Conservation (phyloP, 2,329 filamentous ascomycete species). For the Trichoderma asperellum region DNA sequence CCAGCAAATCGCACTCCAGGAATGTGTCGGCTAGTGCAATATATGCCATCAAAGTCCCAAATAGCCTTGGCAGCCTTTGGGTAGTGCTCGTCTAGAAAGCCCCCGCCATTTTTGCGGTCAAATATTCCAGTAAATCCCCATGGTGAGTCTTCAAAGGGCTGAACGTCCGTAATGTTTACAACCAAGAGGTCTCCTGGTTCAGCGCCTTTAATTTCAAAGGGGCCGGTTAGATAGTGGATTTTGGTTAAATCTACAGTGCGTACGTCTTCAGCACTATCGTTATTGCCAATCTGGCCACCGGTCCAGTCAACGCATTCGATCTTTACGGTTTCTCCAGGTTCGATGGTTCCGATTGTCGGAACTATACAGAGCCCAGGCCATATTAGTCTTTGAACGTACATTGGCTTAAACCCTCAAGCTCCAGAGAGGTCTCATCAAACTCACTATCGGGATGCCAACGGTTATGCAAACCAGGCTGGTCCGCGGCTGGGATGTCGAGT, state of each 20-base stretch:
- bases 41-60: conserved; percentile 62
- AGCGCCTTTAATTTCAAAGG: conserved; percentile 83
- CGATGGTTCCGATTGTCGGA: conserved; percentile 72
- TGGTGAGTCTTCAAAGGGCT: conserved; percentile 81
- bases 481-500: conserved; percentile 69
- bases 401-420: too few species aligned
- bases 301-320: conserved; percentile 92
- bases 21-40: conserved; percentile 84
- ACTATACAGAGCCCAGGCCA: conserved; percentile 53
- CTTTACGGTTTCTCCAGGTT: conserved; percentile 85
- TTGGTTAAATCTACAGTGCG: conserved; percentile 81
- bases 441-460: conserved; percentile 90
- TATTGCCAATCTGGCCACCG: conserved; percentile 83
- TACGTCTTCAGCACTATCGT: conserved; percentile 87
- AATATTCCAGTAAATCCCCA: conserved; percentile 94
- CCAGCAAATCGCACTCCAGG: conserved; percentile 86
- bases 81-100: conserved; percentile 86
- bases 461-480: conserved; percentile 76
- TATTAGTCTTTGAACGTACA: not conserved
- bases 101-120: conserved; percentile 78
- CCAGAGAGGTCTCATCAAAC: conserved; percentile 31
- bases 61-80: conserved; percentile 72
- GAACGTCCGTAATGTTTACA: conserved; percentile 91
- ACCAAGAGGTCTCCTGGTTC: conserved; percentile 83
- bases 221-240: conserved; percentile 86